phyloP scores from a whole-genome alignment of 495 filamentous ascomycete genomes.

The Talaromyces thailandensis region DNA sequence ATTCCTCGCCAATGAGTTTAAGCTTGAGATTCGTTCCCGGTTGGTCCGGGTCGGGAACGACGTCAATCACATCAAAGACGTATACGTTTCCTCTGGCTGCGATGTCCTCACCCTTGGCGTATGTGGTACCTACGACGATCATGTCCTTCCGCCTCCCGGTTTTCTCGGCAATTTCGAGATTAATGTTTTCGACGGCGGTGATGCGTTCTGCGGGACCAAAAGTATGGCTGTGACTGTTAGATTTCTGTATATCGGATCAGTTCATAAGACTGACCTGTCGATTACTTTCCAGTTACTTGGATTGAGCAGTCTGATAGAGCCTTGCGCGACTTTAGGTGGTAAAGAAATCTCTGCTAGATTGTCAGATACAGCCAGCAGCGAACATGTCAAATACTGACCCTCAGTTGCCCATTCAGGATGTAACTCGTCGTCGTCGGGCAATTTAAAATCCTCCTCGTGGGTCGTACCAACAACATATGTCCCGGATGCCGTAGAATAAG shows the following conservation, averaged over 20 bases:
- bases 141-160: slow-evolving; percentile 77
- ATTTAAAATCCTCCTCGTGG: slow-evolving; percentile 55
- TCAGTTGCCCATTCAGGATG: slow-evolving; percentile 73
- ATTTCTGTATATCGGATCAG: not conserved
- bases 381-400: slow-evolving; percentile 23
- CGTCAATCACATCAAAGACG: slow-evolving; percentile 83
- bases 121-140: slow-evolving; percentile 75
- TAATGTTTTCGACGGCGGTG: slow-evolving; percentile 71
- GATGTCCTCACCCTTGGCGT: slow-evolving; percentile 80
- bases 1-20: slow-evolving; percentile 79
- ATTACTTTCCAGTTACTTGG: slow-evolving; percentile 68
- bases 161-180: slow-evolving; percentile 81
- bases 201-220: slow-evolving; percentile 67
- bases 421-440: slow-evolving; percentile 76
- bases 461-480: slow-evolving; percentile 73
- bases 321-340: slow-evolving; percentile 57
- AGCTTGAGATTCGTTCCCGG: slow-evolving; percentile 78
- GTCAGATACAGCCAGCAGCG: not conserved
- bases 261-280: slow-evolving; percentile 46
- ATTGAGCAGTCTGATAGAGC: slow-evolving; percentile 63
- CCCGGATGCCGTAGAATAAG: slow-evolving; percentile 64
- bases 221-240: slow-evolving; percentile 21
- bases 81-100: slow-evolving; percentile 77
- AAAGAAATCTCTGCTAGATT: slow-evolving; percentile 38
- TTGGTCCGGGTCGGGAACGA: slow-evolving; percentile 78